Evolutionary conservation across 2,329 filamentous ascomycete species (phyloP), one percentile per base, ranked within the genome.

Genomic region (Epichloe aotearoae): DNA sequence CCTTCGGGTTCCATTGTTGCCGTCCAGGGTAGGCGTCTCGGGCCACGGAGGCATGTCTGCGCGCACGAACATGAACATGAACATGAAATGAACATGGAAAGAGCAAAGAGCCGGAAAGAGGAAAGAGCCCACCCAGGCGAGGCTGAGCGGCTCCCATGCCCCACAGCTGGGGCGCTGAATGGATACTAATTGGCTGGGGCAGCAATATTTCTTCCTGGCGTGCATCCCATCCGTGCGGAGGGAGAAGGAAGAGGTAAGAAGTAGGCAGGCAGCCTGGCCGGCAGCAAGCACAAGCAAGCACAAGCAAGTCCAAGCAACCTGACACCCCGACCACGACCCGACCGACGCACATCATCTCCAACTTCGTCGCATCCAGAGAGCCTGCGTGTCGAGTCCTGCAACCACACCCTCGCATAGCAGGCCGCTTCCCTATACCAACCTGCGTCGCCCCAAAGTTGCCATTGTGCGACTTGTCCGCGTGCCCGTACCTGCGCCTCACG

Each of bases 401-500:
- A 44, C 37, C 39, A 44, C 36, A 19, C 34, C 17, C 42, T 51
- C 46, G 39, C 45, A 51, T 45, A 51, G 50, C 45, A 30, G 45
- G 19, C 39, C 20, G 39, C 30, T 43, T 4, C 38, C 17, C 17
- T 41, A 3, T 20, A 14, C 12, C 12, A 26, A 30, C 15, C 36
- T 50, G 15, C 26, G 26, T 15, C 30, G 10, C 19, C 12, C 26
- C n/a, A 20, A 12, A 2, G 14, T 33, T 15, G 23, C n/a, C 20
- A 11, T 40, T n/a, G 46, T 15, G 46, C 46, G n/a, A 47, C 46
- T 34, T 14, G 20, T 12, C 30, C 43, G 4, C 26, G 26, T 30
- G 26, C 26, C 23, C 30, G 36, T 38, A 38, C 36, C 36, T 38
- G 36, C 20, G 20, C 15, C n/a, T 12, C 40, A 33, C 46, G 46